These are phyloP conservation scores for Marvania coccoides DNA, from an alignment of 139 green algal genomes.

Conservation along the genomic window DNA sequence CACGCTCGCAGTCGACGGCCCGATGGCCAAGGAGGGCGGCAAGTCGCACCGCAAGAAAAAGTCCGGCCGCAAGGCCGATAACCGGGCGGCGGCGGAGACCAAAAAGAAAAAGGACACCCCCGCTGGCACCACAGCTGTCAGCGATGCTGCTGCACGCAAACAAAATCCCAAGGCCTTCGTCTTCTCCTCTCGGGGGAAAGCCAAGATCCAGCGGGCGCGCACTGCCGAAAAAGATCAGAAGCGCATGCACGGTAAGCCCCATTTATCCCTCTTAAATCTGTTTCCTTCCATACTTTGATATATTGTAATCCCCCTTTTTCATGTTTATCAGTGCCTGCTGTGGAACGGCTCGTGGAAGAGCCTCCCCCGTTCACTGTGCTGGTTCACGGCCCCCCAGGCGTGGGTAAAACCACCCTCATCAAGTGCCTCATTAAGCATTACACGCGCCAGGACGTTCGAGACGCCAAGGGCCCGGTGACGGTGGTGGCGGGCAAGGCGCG, in stretches of 20 bases:
- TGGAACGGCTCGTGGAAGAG: slow-evolving; percentile 62
- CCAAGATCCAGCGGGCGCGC: slow-evolving; percentile 54
- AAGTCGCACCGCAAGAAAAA: slow-evolving; percentile 64
- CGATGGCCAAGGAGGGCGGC: slow-evolving; percentile 11
- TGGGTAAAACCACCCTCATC: slow-evolving; percentile 92
- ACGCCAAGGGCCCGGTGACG: slow-evolving; percentile 89
- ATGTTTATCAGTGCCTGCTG: slow-evolving; percentile 50
- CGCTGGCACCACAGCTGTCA: neutral
- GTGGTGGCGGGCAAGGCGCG: slow-evolving; percentile 86
- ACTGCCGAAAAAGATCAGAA: slow-evolving; percentile 86
- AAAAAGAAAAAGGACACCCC: slow-evolving; percentile 44
- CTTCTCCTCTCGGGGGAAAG: slow-evolving; percentile 50
- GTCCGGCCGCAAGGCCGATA: slow-evolving; percentile 59
- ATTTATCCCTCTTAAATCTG: neutral
- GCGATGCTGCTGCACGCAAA: slow-evolving; percentile 13
- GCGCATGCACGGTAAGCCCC: slow-evolving; percentile 69
- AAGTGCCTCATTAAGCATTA: slow-evolving; percentile 93
- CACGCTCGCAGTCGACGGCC: too few species aligned
- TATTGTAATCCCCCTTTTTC: neutral
- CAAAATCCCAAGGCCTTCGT: slow-evolving; percentile 73
- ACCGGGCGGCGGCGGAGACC: slow-evolving; percentile 46
- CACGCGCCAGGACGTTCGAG: slow-evolving; percentile 77
- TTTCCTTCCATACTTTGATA: neutral
- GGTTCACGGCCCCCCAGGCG: slow-evolving; percentile 85
- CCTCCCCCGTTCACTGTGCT: slow-evolving; percentile 89